Evolutionary conservation across 805 yeast species (phyloP).

Genomic region (Candida chauliodis): DNA sequence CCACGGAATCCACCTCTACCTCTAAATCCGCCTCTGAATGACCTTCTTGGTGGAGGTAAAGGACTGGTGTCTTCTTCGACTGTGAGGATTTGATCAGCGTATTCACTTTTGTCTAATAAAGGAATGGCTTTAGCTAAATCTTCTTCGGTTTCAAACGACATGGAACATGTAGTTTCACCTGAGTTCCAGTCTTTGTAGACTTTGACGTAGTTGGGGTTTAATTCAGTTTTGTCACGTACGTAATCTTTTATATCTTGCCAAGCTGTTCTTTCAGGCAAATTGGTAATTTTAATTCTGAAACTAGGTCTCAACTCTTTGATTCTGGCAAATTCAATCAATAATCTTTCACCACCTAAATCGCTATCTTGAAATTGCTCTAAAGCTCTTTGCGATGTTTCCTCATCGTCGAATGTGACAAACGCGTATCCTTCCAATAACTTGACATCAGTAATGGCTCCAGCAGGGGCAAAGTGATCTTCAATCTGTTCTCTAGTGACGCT

Average conservation of each 20-base stretch:
- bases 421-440: constrained; percentile 81
- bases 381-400: constrained; percentile 51
- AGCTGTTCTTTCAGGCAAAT: constrained; percentile 71
- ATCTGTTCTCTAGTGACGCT: constrained; percentile 53
- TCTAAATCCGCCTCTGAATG: constrained; percentile 35
- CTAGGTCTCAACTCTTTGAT: constrained; percentile 66
- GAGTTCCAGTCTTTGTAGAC: constrained; percentile 48
- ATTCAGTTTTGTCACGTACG: constrained; percentile 69
- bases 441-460: constrained; percentile 66
- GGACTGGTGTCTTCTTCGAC: constrained; percentile 78
- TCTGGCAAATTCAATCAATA: constrained; percentile 53
- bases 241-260: constrained; percentile 92
- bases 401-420: constrained; percentile 77
- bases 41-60: constrained; percentile 49
- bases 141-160: constrained; percentile 63
- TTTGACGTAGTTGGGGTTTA: constrained; percentile 59
- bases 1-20: constrained; percentile 32
- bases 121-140: constrained; percentile 72
- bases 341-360: constrained; percentile 47
- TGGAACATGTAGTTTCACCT: constrained; percentile 46
- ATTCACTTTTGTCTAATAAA: constrained; percentile 66
- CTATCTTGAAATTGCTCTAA: constrained; percentile 43
- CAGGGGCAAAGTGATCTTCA: constrained; percentile 62
- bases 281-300: constrained; percentile 64
- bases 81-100: constrained; percentile 63